A percentile compares a stretch with the other conserved stretches of the same genome.
phyloP scores from a whole-genome alignment of 2,329 filamentous ascomycete genomes.

The Calonectria fujianensis region DNA sequence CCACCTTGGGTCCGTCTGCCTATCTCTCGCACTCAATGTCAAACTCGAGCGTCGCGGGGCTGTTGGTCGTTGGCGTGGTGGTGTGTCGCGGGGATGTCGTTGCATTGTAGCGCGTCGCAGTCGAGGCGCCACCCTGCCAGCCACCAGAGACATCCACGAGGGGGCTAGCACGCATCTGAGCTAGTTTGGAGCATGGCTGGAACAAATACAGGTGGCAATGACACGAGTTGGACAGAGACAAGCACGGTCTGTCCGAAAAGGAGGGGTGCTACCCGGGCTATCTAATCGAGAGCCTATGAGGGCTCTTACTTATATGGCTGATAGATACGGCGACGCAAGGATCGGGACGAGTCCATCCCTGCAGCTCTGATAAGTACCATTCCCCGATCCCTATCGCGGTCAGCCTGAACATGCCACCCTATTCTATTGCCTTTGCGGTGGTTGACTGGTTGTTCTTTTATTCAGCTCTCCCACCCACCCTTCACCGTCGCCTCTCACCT shows the following conservation, averaged over 20 bases:
- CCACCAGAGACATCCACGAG: background rate
- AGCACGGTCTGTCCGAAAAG: background rate
- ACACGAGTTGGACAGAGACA: background rate
- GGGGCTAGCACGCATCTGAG: background rate
- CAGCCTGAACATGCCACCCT: background rate
- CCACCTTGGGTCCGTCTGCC: background rate
- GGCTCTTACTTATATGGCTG: background rate
- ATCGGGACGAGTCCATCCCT: conserved; percentile 3
- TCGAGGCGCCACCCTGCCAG: background rate
- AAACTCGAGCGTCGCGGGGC: background rate
- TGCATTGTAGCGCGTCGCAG: background rate
- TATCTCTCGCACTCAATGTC: background rate
- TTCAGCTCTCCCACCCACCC: background rate
- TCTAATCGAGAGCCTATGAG: conserved; percentile 1
- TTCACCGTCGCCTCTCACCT: background rate
- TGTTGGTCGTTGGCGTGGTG: background rate
- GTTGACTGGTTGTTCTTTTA: too few relatives aligned
- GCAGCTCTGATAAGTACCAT: background rate
- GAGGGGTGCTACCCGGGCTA: background rate
- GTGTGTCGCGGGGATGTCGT: too few relatives aligned
- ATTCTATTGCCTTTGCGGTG: background rate
- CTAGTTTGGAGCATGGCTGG: background rate
- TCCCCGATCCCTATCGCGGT: background rate
- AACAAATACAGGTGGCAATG: background rate
- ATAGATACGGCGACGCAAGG: background rate